Evolutionary conservation across 192 early-diverging fungal genomes (phyloP).

Genomic region (Backusella liffmaniae): DNA sequence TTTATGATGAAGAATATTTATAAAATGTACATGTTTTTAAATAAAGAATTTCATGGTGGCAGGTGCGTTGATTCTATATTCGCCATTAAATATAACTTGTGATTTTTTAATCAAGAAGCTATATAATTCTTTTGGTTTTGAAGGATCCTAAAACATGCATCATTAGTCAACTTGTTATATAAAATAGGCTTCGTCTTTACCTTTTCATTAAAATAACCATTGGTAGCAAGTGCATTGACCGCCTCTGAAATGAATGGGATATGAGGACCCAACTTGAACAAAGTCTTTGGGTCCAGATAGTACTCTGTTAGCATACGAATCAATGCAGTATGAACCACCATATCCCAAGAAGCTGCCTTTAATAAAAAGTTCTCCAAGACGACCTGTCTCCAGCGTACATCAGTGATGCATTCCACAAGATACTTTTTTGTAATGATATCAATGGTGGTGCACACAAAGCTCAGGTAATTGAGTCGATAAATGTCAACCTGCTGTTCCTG

Average conservation of each 20-base stretch:
- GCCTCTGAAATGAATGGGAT: constrained; percentile 20
- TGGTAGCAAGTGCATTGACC: constrained; percentile 3
- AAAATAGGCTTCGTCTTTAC: neutral
- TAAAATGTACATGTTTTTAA: neutral
- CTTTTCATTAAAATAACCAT: constrained; percentile 17
- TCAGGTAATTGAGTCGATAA: constrained; percentile 43
- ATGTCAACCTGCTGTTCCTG: constrained; percentile 20
- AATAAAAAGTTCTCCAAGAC: constrained; percentile 48
- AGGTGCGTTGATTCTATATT: neutral
- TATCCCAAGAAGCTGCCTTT: constrained; percentile 34
- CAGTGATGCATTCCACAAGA: constrained; percentile 35
- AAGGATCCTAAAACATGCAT: neutral
- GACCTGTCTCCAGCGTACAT: constrained; percentile 34
- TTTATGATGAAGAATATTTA: no score
- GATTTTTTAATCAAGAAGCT: neutral
- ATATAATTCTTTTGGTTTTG: neutral
- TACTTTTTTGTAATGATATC: constrained; percentile 38
- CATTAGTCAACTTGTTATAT: no score
- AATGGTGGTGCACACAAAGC: constrained; percentile 45
- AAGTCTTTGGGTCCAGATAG: constrained; percentile 23
- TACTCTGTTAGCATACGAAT: constrained; percentile 36
- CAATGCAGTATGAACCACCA: constrained; percentile 36
- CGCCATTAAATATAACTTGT: neutral
- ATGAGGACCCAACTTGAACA: constrained; percentile 20
- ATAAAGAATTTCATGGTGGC: neutral